Conservation (phyloP, 352 stramenopile species). For the Phytophthora parvispora region DNA sequence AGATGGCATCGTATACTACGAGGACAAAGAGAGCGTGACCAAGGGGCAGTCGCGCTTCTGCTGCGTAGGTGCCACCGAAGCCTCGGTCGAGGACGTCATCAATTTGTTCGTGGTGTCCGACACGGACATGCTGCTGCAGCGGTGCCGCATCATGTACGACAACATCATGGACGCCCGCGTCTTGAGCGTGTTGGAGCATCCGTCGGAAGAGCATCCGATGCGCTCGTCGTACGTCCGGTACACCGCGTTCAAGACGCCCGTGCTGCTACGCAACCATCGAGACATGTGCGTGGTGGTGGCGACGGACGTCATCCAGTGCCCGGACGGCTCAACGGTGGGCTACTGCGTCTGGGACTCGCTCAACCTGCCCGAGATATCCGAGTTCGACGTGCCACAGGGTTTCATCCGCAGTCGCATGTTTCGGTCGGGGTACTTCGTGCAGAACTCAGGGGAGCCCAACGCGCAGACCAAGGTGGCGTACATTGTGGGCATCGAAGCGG, state of each 20-base stretch:
- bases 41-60: conserved; percentile 50
- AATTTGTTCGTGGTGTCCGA: conserved; percentile 47
- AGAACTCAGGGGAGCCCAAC: conserved; percentile 38
- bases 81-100: conserved; percentile 48
- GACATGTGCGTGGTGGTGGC: conserved; percentile 54
- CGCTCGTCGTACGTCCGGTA: conserved; percentile 54
- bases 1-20: conserved; percentile 48
- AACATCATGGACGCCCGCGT: conserved; percentile 50
- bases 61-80: conserved; percentile 38
- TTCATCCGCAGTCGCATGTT: conserved; percentile 52
- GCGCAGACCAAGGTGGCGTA: conserved; percentile 42
- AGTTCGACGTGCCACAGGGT: conserved; percentile 44
- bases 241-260: conserved; percentile 46
- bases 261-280: conserved; percentile 41
- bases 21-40: conserved; percentile 39
- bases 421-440: conserved; percentile 48
- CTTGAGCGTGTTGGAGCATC: conserved; percentile 43
- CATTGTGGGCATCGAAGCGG: conserved; percentile 46
- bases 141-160: conserved; percentile 52
- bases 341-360: conserved; percentile 64
- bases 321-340: conserved; percentile 46
- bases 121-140: conserved; percentile 40
- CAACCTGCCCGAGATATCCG: conserved; percentile 39
- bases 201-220: conserved; percentile 37
- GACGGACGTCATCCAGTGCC: conserved; percentile 44